Conservation (phyloP, 2,329 filamentous ascomycete genomes). For the Alternaria sp. region DNA sequence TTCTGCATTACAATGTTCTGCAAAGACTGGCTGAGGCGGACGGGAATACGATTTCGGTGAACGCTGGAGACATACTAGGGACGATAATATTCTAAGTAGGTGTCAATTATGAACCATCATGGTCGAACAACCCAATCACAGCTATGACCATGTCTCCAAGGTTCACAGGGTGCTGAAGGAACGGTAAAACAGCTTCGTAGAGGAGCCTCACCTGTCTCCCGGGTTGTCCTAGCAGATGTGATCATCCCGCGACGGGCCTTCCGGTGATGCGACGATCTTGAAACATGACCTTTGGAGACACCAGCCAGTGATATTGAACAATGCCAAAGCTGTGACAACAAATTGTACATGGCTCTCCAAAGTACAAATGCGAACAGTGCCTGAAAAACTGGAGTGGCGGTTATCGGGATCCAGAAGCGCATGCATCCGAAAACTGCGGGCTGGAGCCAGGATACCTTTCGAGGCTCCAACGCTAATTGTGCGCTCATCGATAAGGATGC, state of each 20-base stretch:
- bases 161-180: neutral
- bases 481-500: neutral
- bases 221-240: slow-evolving; percentile 10
- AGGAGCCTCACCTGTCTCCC: neutral
- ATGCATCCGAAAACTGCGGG: neutral
- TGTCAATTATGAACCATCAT: neutral
- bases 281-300: slow-evolving; percentile 7
- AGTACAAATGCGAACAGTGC: neutral
- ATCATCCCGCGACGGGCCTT: slow-evolving; percentile 12
- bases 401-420: neutral
- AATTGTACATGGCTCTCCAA: neutral
- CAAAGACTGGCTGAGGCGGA: neutral
- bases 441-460: neutral
- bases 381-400: neutral
- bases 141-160: neutral
- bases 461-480: neutral
- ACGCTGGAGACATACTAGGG: neutral
- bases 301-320: slow-evolving; percentile 1
- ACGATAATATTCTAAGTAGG: neutral
- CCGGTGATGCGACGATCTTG: slow-evolving; percentile 19
- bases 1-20: neutral
- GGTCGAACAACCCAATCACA: neutral
- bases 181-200: neutral
- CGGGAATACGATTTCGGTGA: neutral
- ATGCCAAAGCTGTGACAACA: neutral